Percentiles rank a stretch among this genome's conserved stretches.
phyloP scores from a whole-genome alignment of 2,329 filamentous ascomycete genomes.

The Dactylonectria macrodidyma region DNA sequence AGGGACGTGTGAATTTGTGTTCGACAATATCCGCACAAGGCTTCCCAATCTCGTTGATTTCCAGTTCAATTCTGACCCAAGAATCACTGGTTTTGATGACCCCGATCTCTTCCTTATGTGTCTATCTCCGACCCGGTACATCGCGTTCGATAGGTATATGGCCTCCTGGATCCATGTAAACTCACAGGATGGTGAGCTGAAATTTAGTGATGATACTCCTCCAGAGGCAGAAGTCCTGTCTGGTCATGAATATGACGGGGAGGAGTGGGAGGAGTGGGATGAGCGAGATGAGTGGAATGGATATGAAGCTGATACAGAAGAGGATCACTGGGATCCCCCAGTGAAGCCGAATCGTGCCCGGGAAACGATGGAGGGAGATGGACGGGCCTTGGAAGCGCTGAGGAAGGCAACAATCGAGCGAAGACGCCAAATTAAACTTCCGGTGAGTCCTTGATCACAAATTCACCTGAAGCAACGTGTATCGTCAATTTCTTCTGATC shows the following conservation, averaged over 20 bases:
- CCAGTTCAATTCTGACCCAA: background rate
- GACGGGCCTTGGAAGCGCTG: constrained; percentile 8
- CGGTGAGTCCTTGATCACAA: too few relatives aligned
- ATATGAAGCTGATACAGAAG: too few relatives aligned
- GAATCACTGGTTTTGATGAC: background rate
- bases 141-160: background rate
- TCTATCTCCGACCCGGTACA: background rate
- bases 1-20: constrained; percentile 40
- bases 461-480: too few relatives aligned
- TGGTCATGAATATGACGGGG: too few relatives aligned
- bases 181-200: background rate
- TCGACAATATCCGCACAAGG: constrained; percentile 33
- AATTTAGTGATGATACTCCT: background rate
- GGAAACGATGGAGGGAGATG: constrained; percentile 3
- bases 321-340: too few relatives aligned
- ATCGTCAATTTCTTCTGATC: too few relatives aligned
- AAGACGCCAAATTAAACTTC: background rate
- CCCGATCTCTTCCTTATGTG: background rate
- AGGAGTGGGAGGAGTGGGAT: too few relatives aligned
- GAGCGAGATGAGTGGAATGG: too few relatives aligned
- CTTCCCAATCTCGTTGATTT: constrained; percentile 23
- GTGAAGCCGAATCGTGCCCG: background rate
- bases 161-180: background rate
- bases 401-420: constrained; percentile 1
- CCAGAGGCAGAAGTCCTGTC: too few relatives aligned